Evolutionary conservation across 257 asterid species (phyloP).

Genomic region (Prunella vulgaris): DNA sequence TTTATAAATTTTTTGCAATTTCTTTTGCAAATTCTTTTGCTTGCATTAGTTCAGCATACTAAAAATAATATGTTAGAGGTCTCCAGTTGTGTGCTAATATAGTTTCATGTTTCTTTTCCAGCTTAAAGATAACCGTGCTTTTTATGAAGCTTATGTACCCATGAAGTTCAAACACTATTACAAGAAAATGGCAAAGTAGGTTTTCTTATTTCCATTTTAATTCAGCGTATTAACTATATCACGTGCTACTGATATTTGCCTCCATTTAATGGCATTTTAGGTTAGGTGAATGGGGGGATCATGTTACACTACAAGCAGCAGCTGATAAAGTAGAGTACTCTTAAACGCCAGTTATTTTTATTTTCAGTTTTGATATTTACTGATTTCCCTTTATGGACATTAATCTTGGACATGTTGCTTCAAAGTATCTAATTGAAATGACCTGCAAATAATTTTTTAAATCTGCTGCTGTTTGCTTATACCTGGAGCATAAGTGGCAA

Average conservation of each 20-base stretch:
- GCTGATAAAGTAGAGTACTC: conserved; percentile 54
- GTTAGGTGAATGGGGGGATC: conserved; percentile 72
- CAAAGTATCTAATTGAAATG: background rate
- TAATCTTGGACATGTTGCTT: conserved; percentile 4
- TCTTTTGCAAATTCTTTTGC: conserved; percentile 12
- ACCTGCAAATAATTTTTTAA: background rate
- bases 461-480: conserved; percentile 15
- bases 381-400: background rate
- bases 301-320: conserved; percentile 71
- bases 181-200: conserved; percentile 70
- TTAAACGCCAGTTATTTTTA: conserved; percentile 11
- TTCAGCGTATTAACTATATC: conserved; percentile 10
- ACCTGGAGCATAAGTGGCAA: background rate
- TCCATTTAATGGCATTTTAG: conserved; percentile 30
- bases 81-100: conserved; percentile 16
- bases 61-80: background rate
- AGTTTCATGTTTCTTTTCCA: conserved; percentile 28
- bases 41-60: conserved; percentile 2
- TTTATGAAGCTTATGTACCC: conserved; percentile 63
- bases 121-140: conserved; percentile 46
- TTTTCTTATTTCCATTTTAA: conserved; percentile 9
- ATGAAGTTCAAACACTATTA: conserved; percentile 60
- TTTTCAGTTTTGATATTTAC: background rate
- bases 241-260: conserved; percentile 15
- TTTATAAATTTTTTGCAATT: conserved; percentile 3